A percentile compares a stretch with the other conserved stretches of the same genome.
These are phyloP conservation scores for Whalleya microplaca DNA, from an alignment of 2,329 filamentous ascomycete genomes.

Conservation along the genomic window DNA sequence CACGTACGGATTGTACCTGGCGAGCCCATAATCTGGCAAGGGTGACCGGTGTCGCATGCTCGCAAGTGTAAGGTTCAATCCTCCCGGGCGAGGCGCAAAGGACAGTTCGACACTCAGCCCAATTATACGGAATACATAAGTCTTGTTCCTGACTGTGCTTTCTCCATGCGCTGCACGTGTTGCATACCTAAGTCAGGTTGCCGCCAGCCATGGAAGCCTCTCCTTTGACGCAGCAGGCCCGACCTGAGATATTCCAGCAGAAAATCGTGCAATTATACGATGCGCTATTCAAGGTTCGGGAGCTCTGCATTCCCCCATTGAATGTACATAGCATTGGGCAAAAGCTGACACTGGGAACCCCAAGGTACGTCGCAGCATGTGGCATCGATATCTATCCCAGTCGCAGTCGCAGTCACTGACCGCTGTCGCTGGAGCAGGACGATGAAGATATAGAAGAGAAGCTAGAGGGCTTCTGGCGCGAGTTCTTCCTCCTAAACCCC, in stretches of 20 bases:
- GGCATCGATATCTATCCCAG: slow-evolving; percentile 5
- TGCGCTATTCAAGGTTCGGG: slow-evolving; percentile 72
- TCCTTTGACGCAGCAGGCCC: slow-evolving; percentile 88
- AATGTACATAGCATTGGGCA: slow-evolving; percentile 18
- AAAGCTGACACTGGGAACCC: slow-evolving; percentile 32
- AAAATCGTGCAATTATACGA: slow-evolving; percentile 94
- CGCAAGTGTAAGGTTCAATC: background rate
- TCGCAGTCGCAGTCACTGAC: slow-evolving; percentile 31
- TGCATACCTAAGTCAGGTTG: no score
- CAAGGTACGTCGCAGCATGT: slow-evolving; percentile 32
- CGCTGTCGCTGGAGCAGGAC: slow-evolving; percentile 44
- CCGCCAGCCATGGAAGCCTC: slow-evolving; percentile 74
- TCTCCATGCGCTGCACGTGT: slow-evolving; percentile 15
- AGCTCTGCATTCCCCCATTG: slow-evolving; percentile 20
- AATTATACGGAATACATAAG: no score
- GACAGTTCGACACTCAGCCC: background rate
- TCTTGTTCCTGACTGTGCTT: no score
- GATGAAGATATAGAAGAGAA: slow-evolving; percentile 67
- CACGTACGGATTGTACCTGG: background rate
- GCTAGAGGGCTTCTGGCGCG: slow-evolving; percentile 91
- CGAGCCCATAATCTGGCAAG: background rate
- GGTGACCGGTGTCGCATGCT: slow-evolving; percentile 6
- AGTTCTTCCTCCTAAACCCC: slow-evolving; percentile 89
- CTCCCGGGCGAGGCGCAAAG: background rate
- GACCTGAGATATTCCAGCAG: slow-evolving; percentile 88